phyloP scores from a whole-genome alignment of 2,329 filamentous ascomycete genomes.

The Calonectria hongkongensis region DNA sequence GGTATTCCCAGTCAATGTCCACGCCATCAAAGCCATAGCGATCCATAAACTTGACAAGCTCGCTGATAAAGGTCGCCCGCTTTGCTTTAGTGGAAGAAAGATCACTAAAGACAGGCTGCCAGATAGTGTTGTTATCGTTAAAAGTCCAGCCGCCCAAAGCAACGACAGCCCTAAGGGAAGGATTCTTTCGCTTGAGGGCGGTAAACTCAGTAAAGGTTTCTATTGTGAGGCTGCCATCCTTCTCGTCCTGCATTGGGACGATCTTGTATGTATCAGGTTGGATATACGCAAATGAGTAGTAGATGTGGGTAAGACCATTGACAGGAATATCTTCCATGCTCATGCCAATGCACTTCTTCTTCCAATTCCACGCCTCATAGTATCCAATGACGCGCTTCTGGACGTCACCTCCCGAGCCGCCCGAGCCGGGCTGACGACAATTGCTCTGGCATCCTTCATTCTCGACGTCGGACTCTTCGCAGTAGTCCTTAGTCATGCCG shows the following conservation, averaged over 20 bases:
- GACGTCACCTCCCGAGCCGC: slow-evolving; percentile 1
- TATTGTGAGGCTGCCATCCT: background rate
- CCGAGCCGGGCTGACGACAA: background rate
- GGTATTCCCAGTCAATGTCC: slow-evolving; percentile 16
- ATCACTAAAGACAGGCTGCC: slow-evolving; percentile 5
- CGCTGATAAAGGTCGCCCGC: slow-evolving; percentile 10
- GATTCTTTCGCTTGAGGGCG: slow-evolving; percentile 14
- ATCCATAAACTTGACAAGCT: slow-evolving; percentile 1
- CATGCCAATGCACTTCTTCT: slow-evolving; percentile 19
- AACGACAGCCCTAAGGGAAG: slow-evolving; percentile 7
- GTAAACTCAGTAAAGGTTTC: slow-evolving; percentile 15
- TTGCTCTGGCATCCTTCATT: slow-evolving; percentile 22
- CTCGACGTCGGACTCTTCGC: slow-evolving; percentile 2
- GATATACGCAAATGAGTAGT: slow-evolving; percentile 23
- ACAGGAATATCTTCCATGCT: slow-evolving; percentile 17
- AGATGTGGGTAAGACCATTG: slow-evolving; percentile 9
- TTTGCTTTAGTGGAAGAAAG: slow-evolving; percentile 9
- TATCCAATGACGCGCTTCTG: slow-evolving; percentile 23
- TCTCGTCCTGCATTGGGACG: slow-evolving; percentile 7
- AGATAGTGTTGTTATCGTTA: background rate
- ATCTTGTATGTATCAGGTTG: background rate
- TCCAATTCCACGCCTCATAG: slow-evolving; percentile 27
- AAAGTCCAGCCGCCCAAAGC: slow-evolving; percentile 14
- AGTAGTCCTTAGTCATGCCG: slow-evolving; percentile 19
- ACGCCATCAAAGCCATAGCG: slow-evolving; percentile 18